Evolutionary conservation across 2,329 filamentous ascomycete genomes (phyloP).

Genomic region (Trichoderma afroharzianum): DNA sequence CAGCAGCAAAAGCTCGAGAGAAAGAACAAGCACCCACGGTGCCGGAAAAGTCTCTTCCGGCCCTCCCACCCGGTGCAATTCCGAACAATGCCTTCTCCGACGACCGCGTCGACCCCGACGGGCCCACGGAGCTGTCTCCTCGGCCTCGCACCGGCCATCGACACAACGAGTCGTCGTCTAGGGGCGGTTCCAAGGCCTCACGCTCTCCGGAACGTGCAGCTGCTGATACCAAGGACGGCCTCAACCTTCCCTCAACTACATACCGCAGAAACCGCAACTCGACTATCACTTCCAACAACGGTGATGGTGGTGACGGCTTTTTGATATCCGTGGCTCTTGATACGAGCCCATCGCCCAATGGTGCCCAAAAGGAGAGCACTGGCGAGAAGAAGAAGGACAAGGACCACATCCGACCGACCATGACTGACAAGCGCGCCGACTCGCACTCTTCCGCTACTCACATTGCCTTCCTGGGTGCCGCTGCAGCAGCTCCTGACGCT

Average conservation of each 20-base stretch:
- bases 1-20: constrained; percentile 55
- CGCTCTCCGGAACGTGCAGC: constrained; percentile 52
- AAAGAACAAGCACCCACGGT: constrained; percentile 65
- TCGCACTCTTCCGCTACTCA: constrained; percentile 69
- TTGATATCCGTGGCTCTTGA: constrained; percentile 75
- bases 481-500: constrained; percentile 41
- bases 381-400: constrained; percentile 47
- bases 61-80: constrained; percentile 74
- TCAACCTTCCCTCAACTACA: constrained; percentile 68
- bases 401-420: constrained; percentile 56
- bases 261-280: constrained; percentile 79
- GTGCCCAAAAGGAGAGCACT: constrained; percentile 51
- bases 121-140: constrained; percentile 66
- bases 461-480: constrained; percentile 84
- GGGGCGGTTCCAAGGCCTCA: constrained; percentile 48
- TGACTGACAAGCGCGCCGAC: constrained; percentile 45
- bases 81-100: constrained; percentile 60
- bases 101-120: constrained; percentile 53
- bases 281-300: constrained; percentile 52
- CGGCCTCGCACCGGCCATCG: constrained; percentile 51
- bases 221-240: constrained; percentile 49
- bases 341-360: constrained; percentile 57
- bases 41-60: constrained; percentile 88
- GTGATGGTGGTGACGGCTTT: constrained; percentile 61
- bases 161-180: constrained; percentile 53